These are phyloP conservation scores for Heliophila coronopifolia DNA, from an alignment of 441 rosid genomes.

Conservation along the genomic window DNA sequence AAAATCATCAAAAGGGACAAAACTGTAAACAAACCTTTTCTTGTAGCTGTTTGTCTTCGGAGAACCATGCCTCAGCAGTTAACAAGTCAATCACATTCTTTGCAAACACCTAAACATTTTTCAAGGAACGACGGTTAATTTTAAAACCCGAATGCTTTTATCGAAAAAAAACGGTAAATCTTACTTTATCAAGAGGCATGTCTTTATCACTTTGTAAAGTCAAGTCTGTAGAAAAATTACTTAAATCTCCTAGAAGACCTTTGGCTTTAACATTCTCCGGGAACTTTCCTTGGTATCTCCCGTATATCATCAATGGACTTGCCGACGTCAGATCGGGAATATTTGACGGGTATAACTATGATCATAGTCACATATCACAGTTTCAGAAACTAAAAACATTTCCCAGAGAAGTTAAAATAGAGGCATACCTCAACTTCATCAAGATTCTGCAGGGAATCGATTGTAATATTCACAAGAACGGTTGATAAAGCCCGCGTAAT, in stretches of 20 bases:
- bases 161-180: slow-evolving; percentile 9
- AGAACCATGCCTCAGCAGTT: slow-evolving; percentile 86
- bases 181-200: slow-evolving; percentile 70
- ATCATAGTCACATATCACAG: slow-evolving; percentile 20
- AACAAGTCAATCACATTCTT: slow-evolving; percentile 69
- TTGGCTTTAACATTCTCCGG: slow-evolving; percentile 52
- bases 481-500: slow-evolving; percentile 51
- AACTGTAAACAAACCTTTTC: slow-evolving; percentile 51
- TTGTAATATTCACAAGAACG: slow-evolving; percentile 48
- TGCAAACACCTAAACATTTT: slow-evolving; percentile 46
- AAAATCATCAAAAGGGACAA: not conserved
- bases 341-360: slow-evolving; percentile 58
- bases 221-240: slow-evolving; percentile 46
- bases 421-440: slow-evolving; percentile 69
- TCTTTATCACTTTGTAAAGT: slow-evolving; percentile 54
- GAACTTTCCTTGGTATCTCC: slow-evolving; percentile 66
- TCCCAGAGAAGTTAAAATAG: slow-evolving; percentile 3
- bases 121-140: not conserved
- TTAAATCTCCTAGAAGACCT: slow-evolving; percentile 66
- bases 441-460: slow-evolving; percentile 49
- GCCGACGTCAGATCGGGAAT: slow-evolving; percentile 74
- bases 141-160: not conserved
- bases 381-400: slow-evolving; percentile 3
- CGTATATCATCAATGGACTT: slow-evolving; percentile 52
- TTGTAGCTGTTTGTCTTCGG: slow-evolving; percentile 56